phyloP scores from a whole-genome alignment of 2,329 filamentous ascomycete genomes.

The Penicillium sp. region DNA sequence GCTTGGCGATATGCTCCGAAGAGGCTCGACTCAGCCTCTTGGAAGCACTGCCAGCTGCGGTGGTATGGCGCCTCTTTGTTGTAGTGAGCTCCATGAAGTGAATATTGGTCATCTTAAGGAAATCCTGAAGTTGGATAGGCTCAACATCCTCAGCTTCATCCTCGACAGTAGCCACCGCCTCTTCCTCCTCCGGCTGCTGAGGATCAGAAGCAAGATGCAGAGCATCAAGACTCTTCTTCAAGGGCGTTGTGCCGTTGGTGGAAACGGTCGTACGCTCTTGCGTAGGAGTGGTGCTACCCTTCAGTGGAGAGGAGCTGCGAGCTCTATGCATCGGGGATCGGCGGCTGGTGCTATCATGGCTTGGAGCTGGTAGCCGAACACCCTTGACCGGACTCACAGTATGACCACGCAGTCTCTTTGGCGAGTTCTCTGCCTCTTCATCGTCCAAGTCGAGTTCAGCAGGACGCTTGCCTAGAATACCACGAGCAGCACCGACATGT shows the following conservation, averaged over 20 bases:
- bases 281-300: constrained; percentile 60
- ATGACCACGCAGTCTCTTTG: constrained; percentile 73
- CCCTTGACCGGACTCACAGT: constrained; percentile 80
- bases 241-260: constrained; percentile 44
- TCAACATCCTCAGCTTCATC: constrained; percentile 57
- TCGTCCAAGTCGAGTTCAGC: constrained; percentile 71
- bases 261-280: constrained; percentile 48
- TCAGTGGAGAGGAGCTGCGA: constrained; percentile 42
- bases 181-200: constrained; percentile 50
- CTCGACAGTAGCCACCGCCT: constrained; percentile 53
- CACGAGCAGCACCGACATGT: constrained; percentile 74
- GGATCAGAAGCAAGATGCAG: constrained; percentile 36
- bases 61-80: constrained; percentile 87
- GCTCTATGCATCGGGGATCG: constrained; percentile 57
- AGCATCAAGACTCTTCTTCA: constrained; percentile 31
- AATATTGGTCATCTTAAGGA: constrained; percentile 93
- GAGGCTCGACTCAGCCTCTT: constrained; percentile 39
- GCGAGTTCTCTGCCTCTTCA: constrained; percentile 60
- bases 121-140: constrained; percentile 86
- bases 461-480: constrained; percentile 76
- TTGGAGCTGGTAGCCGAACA: constrained; percentile 71
- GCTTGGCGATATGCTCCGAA: constrained; percentile 34
- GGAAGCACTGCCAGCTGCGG: constrained; percentile 61
- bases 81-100: constrained; percentile 99
- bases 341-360: constrained; percentile 70